A percentile compares a stretch with the other conserved stretches of the same genome.
Evolutionary conservation across 805 yeast species (phyloP).

Genomic region (Wickerhamiella qilinensis): DNA sequence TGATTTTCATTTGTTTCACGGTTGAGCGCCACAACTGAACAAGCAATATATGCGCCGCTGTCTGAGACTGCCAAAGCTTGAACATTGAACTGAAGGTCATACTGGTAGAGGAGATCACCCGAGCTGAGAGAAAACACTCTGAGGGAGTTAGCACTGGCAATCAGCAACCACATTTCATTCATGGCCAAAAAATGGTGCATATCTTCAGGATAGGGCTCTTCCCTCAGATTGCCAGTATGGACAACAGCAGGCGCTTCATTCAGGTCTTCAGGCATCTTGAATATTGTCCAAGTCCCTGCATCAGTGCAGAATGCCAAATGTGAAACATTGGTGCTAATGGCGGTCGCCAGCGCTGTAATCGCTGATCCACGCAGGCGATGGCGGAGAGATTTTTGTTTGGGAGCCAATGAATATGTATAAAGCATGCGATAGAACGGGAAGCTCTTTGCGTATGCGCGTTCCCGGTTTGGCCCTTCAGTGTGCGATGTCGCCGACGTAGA

Average conservation of each 20-base stretch:
- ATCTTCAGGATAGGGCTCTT: background rate
- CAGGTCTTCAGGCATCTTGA: background rate
- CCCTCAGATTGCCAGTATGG: background rate
- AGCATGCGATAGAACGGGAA: background rate
- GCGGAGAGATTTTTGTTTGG: too few species aligned
- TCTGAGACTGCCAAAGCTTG: conserved; percentile 61
- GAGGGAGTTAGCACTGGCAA: conserved; percentile 37
- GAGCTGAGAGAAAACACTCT: conserved; percentile 37
- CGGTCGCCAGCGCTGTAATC: too few species aligned
- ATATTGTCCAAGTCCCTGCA: conserved; percentile 16
- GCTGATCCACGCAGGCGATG: too few species aligned
- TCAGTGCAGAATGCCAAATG: conserved; percentile 25
- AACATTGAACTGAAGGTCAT: conserved; percentile 57
- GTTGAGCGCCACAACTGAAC: conserved; percentile 73
- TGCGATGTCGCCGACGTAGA: too few species aligned
- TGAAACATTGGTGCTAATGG: too few species aligned
- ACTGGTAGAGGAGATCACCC: conserved; percentile 55
- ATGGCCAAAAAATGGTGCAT: conserved; percentile 22
- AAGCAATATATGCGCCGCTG: conserved; percentile 48
- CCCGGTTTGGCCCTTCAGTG: too few species aligned
- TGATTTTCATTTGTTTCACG: conserved; percentile 52
- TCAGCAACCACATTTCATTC: conserved; percentile 41
- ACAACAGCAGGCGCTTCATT: background rate
- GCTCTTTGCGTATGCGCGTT: too few species aligned
- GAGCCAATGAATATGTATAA: background rate